Conservation (phyloP, 2,329 filamentous ascomycete species). For the Epichloe scottii region DNA sequence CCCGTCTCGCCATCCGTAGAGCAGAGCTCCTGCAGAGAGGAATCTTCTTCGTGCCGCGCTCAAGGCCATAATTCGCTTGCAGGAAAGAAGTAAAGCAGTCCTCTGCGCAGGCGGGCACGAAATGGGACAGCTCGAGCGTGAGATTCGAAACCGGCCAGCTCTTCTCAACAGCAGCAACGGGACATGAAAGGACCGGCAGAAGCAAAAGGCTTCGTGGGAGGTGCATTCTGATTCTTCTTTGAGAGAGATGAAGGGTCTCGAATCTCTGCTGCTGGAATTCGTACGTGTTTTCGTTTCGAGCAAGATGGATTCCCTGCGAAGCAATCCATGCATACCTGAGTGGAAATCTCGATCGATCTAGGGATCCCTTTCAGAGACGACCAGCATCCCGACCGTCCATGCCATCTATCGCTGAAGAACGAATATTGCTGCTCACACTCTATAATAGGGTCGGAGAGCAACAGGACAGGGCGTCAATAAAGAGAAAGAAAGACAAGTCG, state of each 20-base stretch:
- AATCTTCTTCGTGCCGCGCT: slow-evolving; percentile 32
- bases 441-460: not conserved
- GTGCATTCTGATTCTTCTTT: slow-evolving; percentile 24
- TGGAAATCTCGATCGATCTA: slow-evolving; percentile 5
- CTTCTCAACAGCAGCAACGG: slow-evolving; percentile 15
- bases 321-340: slow-evolving; percentile 7
- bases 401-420: not conserved
- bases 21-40: slow-evolving; percentile 53
- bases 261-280: no score
- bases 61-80: slow-evolving; percentile 40
- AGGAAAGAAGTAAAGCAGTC: slow-evolving; percentile 52
- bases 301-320: not conserved
- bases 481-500: not conserved
- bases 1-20: slow-evolving; percentile 43
- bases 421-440: not conserved
- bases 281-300: not conserved
- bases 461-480: no score
- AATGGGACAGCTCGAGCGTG: slow-evolving; percentile 25
- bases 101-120: slow-evolving; percentile 46
- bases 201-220: slow-evolving; percentile 6
- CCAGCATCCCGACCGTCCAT: slow-evolving; percentile 2
- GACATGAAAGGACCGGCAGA: slow-evolving; percentile 19
- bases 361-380: slow-evolving; percentile 8
- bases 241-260: not conserved
- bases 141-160: slow-evolving; percentile 13